These are phyloP conservation scores for Paraconiothyrium brasiliense DNA, from an alignment of 2,329 filamentous ascomycete species.

Conservation along the genomic window DNA sequence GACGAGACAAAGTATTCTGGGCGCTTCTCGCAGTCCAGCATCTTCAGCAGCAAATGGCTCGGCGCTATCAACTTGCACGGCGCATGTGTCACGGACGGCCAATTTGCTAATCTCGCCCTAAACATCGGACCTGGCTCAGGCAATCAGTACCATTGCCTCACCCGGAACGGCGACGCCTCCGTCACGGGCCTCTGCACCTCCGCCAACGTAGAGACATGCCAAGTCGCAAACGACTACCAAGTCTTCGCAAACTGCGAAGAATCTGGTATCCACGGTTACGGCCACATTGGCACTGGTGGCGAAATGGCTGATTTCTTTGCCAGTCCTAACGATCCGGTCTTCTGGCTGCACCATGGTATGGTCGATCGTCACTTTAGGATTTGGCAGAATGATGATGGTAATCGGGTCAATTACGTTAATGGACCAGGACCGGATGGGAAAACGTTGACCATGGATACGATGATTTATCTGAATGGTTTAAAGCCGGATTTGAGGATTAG, in stretches of 20 bases:
- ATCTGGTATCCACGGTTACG: slow-evolving; percentile 43
- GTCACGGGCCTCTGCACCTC: slow-evolving; percentile 30
- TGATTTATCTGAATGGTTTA: slow-evolving; percentile 39
- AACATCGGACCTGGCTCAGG: slow-evolving; percentile 43
- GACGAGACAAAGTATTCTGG: slow-evolving; percentile 48
- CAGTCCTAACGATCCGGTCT: slow-evolving; percentile 50
- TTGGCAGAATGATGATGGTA: slow-evolving; percentile 54
- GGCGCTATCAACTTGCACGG: slow-evolving; percentile 36
- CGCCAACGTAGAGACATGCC: slow-evolving; percentile 40
- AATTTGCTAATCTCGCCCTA: slow-evolving; percentile 42
- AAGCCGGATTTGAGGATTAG: slow-evolving; percentile 38
- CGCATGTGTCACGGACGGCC: slow-evolving; percentile 43
- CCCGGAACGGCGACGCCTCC: slow-evolving; percentile 40
- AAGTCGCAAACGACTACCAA: slow-evolving; percentile 32
- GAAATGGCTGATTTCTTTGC: slow-evolving; percentile 45
- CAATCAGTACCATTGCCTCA: slow-evolving; percentile 42
- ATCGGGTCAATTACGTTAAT: slow-evolving; percentile 44
- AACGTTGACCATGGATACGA: slow-evolving; percentile 38
- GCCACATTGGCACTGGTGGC: slow-evolving; percentile 47
- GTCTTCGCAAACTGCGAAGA: slow-evolving; percentile 43
- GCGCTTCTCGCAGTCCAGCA: slow-evolving; percentile 36
- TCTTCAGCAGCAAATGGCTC: slow-evolving; percentile 42
- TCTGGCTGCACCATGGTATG: slow-evolving; percentile 61
- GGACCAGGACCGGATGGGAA: slow-evolving; percentile 50
- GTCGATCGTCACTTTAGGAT: slow-evolving; percentile 62